Base-by-base conservation (phyloP, 2,329 filamentous ascomycete species). In the Monosporascus sp. region DNA sequence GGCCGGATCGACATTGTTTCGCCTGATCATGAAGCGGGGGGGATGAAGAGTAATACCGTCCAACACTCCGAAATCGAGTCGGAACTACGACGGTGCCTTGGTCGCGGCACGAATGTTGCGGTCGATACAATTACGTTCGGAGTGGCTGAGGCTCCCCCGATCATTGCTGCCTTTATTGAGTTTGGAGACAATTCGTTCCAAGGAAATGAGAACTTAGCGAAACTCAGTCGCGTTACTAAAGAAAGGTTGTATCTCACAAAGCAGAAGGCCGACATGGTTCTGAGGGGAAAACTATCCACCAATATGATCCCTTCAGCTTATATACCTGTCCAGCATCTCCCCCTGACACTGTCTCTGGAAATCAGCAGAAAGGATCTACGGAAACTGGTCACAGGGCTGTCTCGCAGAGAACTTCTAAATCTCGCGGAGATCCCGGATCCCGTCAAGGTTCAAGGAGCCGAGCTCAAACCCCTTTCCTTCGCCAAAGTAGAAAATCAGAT, bases 161-260 rank as follows among this genome's bases (percentile, higher is more conserved):
- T 78, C 0, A 68, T 82, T 0, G 74, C 73, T 2, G 78, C 76
- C 0, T 82, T 81, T 53, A 56, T 81, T 19, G 77, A 80, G 56
- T 66, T 81, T 7, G 75, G 76, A 3, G 71, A 75, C 3, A 63
- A 66, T 3, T 59, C 71, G 2, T 70, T 70, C 49, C 66, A 70
- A 5, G 72, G 66, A 1, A 64, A 67, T 2, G 72, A 75, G 37
- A 70, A 69, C 14, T 67, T 79, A 3, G 56, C 66, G 0, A 66
- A 66, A 3, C 65, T 80, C 7, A 72, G 68, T 37, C 55, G 65
- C 1, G 59, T 65, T n/a, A 75, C 75, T 9, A 72, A 68, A 46
- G 73, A 79, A 55, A 71, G 71, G 26, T 65, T 76, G 0, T 74
- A 72, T 19, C 67, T 76, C 17, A 73, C 71, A 0, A 76, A 73